Evolutionary conservation across 2,329 filamentous ascomycete species (phyloP).

Genomic region (Apiospora rasikravindrae): DNA sequence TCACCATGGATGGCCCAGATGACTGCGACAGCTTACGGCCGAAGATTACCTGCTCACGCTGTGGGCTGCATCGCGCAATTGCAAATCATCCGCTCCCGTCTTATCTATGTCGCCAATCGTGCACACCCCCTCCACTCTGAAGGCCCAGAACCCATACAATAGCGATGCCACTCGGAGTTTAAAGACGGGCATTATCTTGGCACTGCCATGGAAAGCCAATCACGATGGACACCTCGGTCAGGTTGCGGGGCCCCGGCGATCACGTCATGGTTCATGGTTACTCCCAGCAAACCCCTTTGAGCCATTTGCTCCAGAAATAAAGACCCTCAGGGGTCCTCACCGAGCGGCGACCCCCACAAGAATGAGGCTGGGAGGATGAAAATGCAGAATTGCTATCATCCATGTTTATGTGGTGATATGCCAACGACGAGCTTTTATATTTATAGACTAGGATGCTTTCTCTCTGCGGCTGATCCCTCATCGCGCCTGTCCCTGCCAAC

Average conservation of each 20-base stretch:
- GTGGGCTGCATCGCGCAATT: neutral
- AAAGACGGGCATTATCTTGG: neutral
- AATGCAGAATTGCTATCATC: neutral
- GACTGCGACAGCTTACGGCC: too few relatives aligned
- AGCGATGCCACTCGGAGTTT: neutral
- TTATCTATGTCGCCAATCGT: neutral
- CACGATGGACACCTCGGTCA: neutral
- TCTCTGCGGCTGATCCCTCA: neutral
- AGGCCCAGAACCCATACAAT: neutral
- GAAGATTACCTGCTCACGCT: neutral
- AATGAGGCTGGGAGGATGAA: neutral
- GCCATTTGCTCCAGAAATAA: neutral
- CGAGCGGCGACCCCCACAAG: conserved; percentile 8
- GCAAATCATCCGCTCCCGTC: neutral
- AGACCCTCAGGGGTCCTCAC: conserved; percentile 15
- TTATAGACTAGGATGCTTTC: neutral
- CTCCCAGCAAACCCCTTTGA: neutral
- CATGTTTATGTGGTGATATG: neutral
- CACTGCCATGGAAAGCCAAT: neutral
- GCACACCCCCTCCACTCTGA: neutral
- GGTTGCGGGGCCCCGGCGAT: conserved; percentile 5
- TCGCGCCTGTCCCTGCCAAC: neutral
- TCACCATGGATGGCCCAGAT: neutral
- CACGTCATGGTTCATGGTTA: neutral
- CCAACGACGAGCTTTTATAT: neutral